phyloP scores from a whole-genome alignment of 2,329 filamentous ascomycete genomes.

The Talaromyces amestolkiae region DNA sequence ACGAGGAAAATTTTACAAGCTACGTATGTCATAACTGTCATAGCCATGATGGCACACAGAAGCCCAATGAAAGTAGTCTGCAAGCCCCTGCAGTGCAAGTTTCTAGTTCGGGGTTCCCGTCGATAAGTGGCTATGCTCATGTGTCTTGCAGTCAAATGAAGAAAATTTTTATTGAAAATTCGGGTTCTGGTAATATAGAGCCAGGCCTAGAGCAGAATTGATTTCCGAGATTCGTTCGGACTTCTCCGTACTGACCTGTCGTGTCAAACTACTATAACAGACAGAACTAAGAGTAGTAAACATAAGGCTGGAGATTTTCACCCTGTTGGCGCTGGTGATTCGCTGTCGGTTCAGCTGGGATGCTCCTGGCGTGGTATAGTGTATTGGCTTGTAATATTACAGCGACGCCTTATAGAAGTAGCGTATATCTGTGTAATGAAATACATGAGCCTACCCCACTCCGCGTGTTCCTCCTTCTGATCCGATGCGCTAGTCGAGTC shows the following conservation, averaged over 20 bases:
- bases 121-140: constrained; percentile 1
- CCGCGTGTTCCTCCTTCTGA: neutral
- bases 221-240: neutral
- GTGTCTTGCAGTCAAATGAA: neutral
- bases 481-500: neutral
- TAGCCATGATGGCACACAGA: neutral
- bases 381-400: neutral
- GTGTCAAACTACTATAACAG: neutral
- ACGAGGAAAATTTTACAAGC: neutral
- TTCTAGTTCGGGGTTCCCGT: neutral
- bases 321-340: neutral
- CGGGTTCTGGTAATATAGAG: neutral
- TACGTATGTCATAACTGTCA: neutral
- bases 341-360: neutral
- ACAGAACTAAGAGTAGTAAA: neutral
- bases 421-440: neutral
- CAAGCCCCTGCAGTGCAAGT: neutral
- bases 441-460: constrained; percentile 4
- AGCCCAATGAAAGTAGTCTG: neutral
- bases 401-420: neutral
- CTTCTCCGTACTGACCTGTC: neutral
- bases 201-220: neutral
- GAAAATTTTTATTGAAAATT: too few species aligned
- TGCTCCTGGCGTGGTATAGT: neutral
- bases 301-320: neutral